Evolutionary conservation across 345 rosid species (phyloP).

Genomic region (Camelina neglecta): DNA sequence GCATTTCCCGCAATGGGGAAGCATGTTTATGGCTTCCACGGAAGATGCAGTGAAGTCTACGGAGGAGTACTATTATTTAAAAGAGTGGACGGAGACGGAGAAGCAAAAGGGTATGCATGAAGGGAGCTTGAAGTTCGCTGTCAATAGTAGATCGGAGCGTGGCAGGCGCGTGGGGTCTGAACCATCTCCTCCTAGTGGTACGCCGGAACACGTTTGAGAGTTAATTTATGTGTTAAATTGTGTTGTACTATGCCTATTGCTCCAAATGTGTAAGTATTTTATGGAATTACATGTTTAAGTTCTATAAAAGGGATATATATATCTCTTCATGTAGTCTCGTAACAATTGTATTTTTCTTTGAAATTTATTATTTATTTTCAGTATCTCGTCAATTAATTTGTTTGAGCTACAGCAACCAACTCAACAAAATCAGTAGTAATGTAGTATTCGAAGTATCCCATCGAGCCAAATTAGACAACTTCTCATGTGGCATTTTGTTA

Average conservation of each 20-base stretch:
- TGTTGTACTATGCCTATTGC: conserved; percentile 19
- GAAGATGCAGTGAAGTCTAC: conserved; percentile 52
- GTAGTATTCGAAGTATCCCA: background rate
- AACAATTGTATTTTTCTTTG: background rate
- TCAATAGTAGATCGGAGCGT: conserved; percentile 76
- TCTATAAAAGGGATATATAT: background rate
- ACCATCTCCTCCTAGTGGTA: conserved; percentile 52
- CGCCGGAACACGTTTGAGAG: conserved; percentile 55
- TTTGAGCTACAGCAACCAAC: conserved; percentile 3
- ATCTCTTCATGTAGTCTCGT: conserved; percentile 21
- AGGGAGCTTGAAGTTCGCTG: conserved; percentile 72
- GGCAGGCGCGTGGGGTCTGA: conserved; percentile 57
- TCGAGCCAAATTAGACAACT: background rate
- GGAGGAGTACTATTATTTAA: conserved; percentile 67
- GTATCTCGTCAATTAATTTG: background rate
- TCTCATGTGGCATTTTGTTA: background rate
- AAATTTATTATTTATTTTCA: background rate
- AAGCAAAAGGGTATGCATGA: conserved; percentile 66
- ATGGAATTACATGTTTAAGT: background rate
- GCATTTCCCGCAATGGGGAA: conserved; percentile 87
- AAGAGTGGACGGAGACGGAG: conserved; percentile 75
- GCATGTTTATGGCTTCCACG: conserved; percentile 70
- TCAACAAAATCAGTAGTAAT: background rate
- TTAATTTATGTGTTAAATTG: conserved; percentile 1
- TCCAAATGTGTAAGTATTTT: conserved; percentile 19